phyloP scores from a whole-genome alignment of 495 filamentous ascomycete species.

The Jackrogersella multiformis region DNA sequence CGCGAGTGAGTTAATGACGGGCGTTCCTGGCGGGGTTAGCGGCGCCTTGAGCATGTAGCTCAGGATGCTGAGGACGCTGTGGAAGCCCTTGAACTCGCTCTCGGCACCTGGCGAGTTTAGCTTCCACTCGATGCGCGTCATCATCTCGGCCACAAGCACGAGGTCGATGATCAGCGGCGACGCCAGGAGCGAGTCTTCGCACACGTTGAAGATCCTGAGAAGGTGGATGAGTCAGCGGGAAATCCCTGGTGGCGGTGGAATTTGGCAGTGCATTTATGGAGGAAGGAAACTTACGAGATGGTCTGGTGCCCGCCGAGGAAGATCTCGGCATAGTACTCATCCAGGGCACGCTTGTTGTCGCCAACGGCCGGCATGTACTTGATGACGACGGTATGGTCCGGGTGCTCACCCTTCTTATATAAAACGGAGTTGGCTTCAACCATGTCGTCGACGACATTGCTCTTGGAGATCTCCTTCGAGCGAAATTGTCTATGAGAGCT shows the following conservation, averaged over 20 bases:
- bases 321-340: conserved; percentile 99
- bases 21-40: conserved; percentile 92
- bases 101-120: conserved; percentile 58
- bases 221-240: conserved; percentile 1
- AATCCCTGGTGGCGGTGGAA: too few species aligned
- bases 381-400: conserved; percentile 90
- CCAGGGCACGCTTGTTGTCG: conserved; percentile 98
- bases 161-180: conserved; percentile 98
- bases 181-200: conserved; percentile 97
- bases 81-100: conserved; percentile 92
- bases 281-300: conserved; percentile 68
- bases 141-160: conserved; percentile 91
- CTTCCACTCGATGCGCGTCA: conserved; percentile 97
- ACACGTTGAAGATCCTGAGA: conserved; percentile 91
- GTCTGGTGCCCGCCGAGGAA: conserved; percentile 99
- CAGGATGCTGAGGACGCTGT: conserved; percentile 95
- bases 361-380: conserved; percentile 99
- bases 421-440: conserved; percentile 92
- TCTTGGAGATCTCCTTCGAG: conserved; percentile 99
- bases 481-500: conserved; percentile 98
- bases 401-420: conserved; percentile 88
- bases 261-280: too few species aligned
- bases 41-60: conserved; percentile 99
- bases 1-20: conserved; percentile 93
- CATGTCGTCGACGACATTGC: conserved; percentile 99